Percentiles rank a stretch among this genome's conserved stretches.
Conservation (phyloP, 441 rosid species). For the Biscutella laevigata region DNA sequence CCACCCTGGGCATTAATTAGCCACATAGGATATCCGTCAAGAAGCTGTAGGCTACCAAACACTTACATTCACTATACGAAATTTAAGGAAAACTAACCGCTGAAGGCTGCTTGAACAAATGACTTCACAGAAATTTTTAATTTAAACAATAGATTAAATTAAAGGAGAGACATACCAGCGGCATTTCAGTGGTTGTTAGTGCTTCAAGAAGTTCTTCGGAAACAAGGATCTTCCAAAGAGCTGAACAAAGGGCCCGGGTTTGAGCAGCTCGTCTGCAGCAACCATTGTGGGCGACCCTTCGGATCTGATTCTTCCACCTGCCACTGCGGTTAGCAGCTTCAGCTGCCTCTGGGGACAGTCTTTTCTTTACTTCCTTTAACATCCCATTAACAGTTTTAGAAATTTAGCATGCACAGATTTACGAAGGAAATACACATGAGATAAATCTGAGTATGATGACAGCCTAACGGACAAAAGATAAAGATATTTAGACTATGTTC, state of each 20-base stretch:
- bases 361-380: conserved; percentile 78
- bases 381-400: conserved; percentile 28
- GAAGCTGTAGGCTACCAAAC: background rate
- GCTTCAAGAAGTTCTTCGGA: conserved; percentile 71
- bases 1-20: background rate
- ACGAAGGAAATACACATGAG: conserved; percentile 3
- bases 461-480: conserved; percentile 8
- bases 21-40: background rate
- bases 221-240: conserved; percentile 83
- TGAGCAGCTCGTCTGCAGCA: conserved; percentile 94
- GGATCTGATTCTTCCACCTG: conserved; percentile 93
- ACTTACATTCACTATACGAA: background rate
- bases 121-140: background rate
- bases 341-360: conserved; percentile 70
- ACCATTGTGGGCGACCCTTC: conserved; percentile 91
- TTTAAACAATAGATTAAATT: background rate
- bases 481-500: background rate
- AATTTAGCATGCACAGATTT: conserved; percentile 12
- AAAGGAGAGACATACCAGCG: conserved; percentile 56
- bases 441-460: conserved; percentile 8
- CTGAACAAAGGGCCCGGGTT: conserved; percentile 61
- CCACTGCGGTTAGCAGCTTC: conserved; percentile 90
- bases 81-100: background rate
- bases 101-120: conserved; percentile 1
- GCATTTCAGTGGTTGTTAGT: conserved; percentile 66